A percentile compares a stretch with the other conserved stretches of the same genome.
Evolutionary conservation across 805 yeast genomes (phyloP).

Genomic region (Ogataea saltuana): DNA sequence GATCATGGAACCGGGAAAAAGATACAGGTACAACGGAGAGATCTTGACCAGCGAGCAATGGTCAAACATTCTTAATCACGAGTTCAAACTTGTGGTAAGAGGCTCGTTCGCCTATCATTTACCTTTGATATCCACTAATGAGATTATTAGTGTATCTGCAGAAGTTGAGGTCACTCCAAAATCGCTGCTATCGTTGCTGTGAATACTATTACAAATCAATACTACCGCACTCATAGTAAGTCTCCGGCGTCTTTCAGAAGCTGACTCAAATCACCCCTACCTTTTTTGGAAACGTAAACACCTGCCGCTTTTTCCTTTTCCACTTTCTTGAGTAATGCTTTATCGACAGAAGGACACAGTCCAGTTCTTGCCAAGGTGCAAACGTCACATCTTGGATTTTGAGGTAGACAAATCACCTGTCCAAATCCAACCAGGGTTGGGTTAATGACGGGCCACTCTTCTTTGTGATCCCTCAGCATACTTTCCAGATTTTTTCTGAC

Average conservation of each 20-base stretch:
- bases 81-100: constrained; percentile 32
- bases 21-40: constrained; percentile 29
- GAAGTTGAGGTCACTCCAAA: constrained; percentile 19
- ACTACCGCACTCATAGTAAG: constrained; percentile 9
- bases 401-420: constrained; percentile 79
- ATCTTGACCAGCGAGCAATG: constrained; percentile 31
- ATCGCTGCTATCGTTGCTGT: too few relatives aligned
- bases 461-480: constrained; percentile 63
- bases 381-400: constrained; percentile 67
- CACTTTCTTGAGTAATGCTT: constrained; percentile 40
- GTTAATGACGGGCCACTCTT: constrained; percentile 81
- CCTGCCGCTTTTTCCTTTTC: constrained; percentile 26
- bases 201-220: too few relatives aligned
- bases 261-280: constrained; percentile 46
- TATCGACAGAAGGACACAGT: constrained; percentile 60
- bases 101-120: constrained; percentile 36
- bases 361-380: constrained; percentile 57
- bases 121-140: constrained; percentile 29
- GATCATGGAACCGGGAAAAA: constrained; percentile 31
- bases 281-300: constrained; percentile 27
- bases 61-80: constrained; percentile 30
- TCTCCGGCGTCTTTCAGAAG: constrained; percentile 40
- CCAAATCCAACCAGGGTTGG: constrained; percentile 93
- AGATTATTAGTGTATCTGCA: constrained; percentile 33
- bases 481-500: constrained; percentile 67